Base-by-base conservation (phyloP, 495 filamentous ascomycete genomes). In the Penicillium flavigenum region DNA sequence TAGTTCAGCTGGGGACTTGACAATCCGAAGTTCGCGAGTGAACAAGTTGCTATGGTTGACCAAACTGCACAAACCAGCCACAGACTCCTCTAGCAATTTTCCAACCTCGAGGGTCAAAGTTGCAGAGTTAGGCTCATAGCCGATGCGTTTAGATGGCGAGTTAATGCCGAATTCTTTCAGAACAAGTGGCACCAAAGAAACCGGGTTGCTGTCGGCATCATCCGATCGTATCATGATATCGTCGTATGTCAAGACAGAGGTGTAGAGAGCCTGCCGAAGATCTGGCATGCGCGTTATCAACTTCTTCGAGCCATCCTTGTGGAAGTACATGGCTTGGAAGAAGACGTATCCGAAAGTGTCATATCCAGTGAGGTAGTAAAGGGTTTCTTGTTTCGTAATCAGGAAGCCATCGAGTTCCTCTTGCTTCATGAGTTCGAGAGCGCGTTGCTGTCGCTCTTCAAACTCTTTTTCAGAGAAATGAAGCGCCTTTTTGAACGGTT, bases 311-410 rank as follows among this genome's bases (percentile, higher is more conserved):
- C 62, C 62, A 55, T 67, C 64, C 11, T 39, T 55, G 47, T 67
- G 62, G 48, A 67, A 64, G 54, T 67, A 67, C 59, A 67, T 64
- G 11, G 62, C 61, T 38, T 67, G 62, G 38, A 67, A 67, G 56
- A 67, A 67, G 42, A 67, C 62, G 41, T 67, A 67, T n/a, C 64
- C 62, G 29, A 67, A 67, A 26, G 62, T 67, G 44, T 67, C 64
- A 43, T 59, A 67, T 20, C 64, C 62, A 2, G 64, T 64, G 12
- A 67, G 44, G 41, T 67, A 67, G 53, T 67, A 67, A 22, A 67
- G 64, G 14, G 64, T 59, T 31, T 67, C 64, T 55, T 67, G 62
- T 41, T 67, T 67, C 4, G 62, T 67, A 26, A 67, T 64, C 26
- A 67, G 54, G 39, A 67, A 60, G 1, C 64, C 62, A 55, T 67